Evolutionary conservation across 2,329 filamentous ascomycete species (phyloP), one percentile per base, ranked within the genome.

Genomic region (Metarhizium humberi): DNA sequence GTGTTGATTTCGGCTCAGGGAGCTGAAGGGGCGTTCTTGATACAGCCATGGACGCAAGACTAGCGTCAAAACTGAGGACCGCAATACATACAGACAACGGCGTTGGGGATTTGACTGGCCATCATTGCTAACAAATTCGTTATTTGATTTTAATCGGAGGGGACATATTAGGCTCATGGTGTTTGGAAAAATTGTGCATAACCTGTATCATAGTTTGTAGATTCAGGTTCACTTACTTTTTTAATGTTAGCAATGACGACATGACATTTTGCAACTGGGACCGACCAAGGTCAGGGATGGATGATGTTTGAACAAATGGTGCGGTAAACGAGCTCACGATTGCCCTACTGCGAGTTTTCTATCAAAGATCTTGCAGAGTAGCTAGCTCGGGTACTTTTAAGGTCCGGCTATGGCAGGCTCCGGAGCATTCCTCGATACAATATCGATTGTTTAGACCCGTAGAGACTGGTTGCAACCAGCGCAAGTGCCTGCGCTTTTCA

Each of bases 101-200:
- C 50, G 50, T 51, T 51, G 50, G 36, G 50, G 36, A 51, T 43
- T 20, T 36, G 32, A 11, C 8, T 25, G 36, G 10, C 18, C 25
- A 32, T 48, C 10, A 48, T 30, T 29, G 11, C 20, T 48, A 13
- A 30, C 20, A 11, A 38, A 25, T n/a, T 53, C 42, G 18, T 30
- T 45, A n/a, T n/a, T 38, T 14, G n/a, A 20, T 34, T 55, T 50
- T 51, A 47, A 38, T 18, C 13, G 20, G 30, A 25, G 7, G 38
- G 48, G 38, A 40, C 11, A 48, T 54, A 51, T 53, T 14, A 29
- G 47, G 46, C 13, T 43, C 52, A 51, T 38, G 40, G 46, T 56
- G 42, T 51, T 53, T 54, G 51, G 55, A 53, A 16, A 51, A 34
- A 52, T n/a, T 51, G 48, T 47, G 45, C 14, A 52, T 55, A 40